A percentile compares a stretch with the other conserved stretches of the same genome.
phyloP scores from a whole-genome alignment of 805 yeast species.

The Candida ulmi region DNA sequence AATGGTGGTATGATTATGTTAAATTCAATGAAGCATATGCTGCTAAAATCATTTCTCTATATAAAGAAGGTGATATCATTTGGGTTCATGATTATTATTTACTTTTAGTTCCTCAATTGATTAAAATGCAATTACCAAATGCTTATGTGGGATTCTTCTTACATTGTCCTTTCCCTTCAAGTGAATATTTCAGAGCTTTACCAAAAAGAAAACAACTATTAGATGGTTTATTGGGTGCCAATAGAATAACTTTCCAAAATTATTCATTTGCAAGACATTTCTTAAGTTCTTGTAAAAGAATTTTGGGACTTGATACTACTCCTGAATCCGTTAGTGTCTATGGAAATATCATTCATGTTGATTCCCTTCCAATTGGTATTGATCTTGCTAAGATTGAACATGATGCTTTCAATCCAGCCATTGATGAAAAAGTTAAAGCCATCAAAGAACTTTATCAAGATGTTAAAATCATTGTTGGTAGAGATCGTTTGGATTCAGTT shows the following conservation, averaged over 20 bases:
- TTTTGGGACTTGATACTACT: slow-evolving; percentile 62
- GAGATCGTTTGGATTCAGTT: slow-evolving; percentile 88
- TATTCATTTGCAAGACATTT: slow-evolving; percentile 87
- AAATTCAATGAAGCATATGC: slow-evolving; percentile 88
- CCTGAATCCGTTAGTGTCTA: slow-evolving; percentile 57
- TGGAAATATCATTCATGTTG: slow-evolving; percentile 72
- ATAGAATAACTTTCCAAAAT: slow-evolving; percentile 81
- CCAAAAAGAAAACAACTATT: slow-evolving; percentile 77
- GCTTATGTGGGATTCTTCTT: slow-evolving; percentile 90
- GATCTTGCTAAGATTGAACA: slow-evolving; percentile 64
- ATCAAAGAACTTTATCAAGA: slow-evolving; percentile 57
- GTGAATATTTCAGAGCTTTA: slow-evolving; percentile 87
- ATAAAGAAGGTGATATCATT: slow-evolving; percentile 82
- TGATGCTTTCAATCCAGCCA: slow-evolving; percentile 41
- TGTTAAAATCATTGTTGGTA: slow-evolving; percentile 81
- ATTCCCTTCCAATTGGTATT: slow-evolving; percentile 83
- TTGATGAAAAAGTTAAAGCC: slow-evolving; percentile 60
- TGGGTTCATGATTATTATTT: slow-evolving; percentile 97
- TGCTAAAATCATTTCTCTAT: slow-evolving; percentile 63
- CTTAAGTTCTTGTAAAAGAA: slow-evolving; percentile 81
- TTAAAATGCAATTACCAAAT: slow-evolving; percentile 65
- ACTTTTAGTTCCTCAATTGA: slow-evolving; percentile 79
- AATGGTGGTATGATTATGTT: slow-evolving; percentile 88
- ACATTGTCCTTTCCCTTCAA: slow-evolving; percentile 92
- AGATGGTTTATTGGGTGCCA: slow-evolving; percentile 90